Evolutionary conservation across 352 stramenopile genomes (phyloP).

Genomic region (Plasmopara muralis): DNA sequence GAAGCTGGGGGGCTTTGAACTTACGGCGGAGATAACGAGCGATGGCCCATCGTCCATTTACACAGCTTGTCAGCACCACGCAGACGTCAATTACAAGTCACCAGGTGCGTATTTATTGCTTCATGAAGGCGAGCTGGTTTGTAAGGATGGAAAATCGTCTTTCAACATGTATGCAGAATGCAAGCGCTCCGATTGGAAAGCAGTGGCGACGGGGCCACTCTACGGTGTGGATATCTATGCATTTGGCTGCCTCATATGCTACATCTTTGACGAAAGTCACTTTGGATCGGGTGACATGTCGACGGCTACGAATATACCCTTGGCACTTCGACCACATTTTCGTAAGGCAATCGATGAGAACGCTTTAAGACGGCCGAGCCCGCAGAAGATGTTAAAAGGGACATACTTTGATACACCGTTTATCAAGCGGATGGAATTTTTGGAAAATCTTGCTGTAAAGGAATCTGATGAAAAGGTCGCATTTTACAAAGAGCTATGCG

Average conservation of each 20-base stretch:
- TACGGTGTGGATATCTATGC: slow-evolving; percentile 69
- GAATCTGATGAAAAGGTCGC: slow-evolving; percentile 89
- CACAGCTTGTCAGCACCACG: slow-evolving; percentile 79
- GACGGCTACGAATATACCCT: slow-evolving; percentile 56
- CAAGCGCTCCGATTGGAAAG: slow-evolving; percentile 71
- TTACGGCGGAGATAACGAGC: slow-evolving; percentile 81
- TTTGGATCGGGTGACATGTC: slow-evolving; percentile 50
- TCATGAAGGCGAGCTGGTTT: neutral
- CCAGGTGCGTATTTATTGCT: slow-evolving; percentile 47
- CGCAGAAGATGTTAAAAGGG: slow-evolving; percentile 84
- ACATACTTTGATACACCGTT: slow-evolving; percentile 91
- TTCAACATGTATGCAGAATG: slow-evolving; percentile 38
- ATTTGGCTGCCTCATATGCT: slow-evolving; percentile 74
- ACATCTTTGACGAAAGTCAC: slow-evolving; percentile 70
- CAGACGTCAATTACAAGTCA: slow-evolving; percentile 71
- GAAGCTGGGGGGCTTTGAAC: slow-evolving; percentile 92
- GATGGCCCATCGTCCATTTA: slow-evolving; percentile 76
- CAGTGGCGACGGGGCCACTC: slow-evolving; percentile 39
- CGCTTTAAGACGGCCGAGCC: slow-evolving; percentile 51
- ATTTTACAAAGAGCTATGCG: slow-evolving; percentile 91
- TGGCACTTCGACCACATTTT: slow-evolving; percentile 56
- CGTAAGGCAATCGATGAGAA: slow-evolving; percentile 80
- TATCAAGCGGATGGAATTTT: slow-evolving; percentile 89
- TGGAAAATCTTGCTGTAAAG: slow-evolving; percentile 92
- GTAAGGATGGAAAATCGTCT: neutral